Evolutionary conservation across 2,329 filamentous ascomycete genomes (phyloP).

Genomic region (Lasiodiplodia gonubiensis): DNA sequence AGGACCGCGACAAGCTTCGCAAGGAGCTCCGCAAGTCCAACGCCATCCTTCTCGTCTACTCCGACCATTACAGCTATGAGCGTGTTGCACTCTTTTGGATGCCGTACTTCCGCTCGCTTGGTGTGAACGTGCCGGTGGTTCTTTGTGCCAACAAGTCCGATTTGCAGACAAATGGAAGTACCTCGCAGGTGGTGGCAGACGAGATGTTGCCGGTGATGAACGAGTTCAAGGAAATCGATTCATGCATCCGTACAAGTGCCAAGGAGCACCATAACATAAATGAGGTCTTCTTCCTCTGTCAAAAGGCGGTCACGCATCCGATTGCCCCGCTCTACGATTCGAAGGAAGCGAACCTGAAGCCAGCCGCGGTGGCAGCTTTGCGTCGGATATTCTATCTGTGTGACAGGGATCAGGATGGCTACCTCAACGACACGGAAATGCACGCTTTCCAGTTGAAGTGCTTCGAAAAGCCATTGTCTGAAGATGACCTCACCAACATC

Average conservation of each 20-base stretch:
- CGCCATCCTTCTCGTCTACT: constrained; percentile 95
- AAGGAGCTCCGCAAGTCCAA: constrained; percentile 97
- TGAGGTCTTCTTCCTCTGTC: constrained; percentile 93
- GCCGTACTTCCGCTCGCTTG: constrained; percentile 94
- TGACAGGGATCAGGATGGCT: constrained; percentile 94
- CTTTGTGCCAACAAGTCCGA: constrained; percentile 98
- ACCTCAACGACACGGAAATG: constrained; percentile 88
- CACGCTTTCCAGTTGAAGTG: constrained; percentile 88
- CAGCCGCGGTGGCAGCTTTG: constrained; percentile 82
- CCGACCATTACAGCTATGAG: constrained; percentile 99
- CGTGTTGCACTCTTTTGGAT: constrained; percentile 97
- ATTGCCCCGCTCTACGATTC: constrained; percentile 97
- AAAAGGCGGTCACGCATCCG: constrained; percentile 96
- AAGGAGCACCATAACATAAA: constrained; percentile 93
- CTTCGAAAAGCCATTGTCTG: constrained; percentile 83
- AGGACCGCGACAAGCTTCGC: constrained; percentile 86
- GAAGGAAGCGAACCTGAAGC: constrained; percentile 86
- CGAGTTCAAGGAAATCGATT: constrained; percentile 98
- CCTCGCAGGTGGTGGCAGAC: constrained; percentile 87
- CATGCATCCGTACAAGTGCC: constrained; percentile 92
- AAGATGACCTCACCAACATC: constrained; percentile 86
- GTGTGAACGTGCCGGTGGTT: constrained; percentile 98
- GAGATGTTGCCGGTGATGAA: constrained; percentile 99
- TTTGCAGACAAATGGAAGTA: constrained; percentile 73
- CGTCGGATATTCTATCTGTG: constrained; percentile 93